phyloP scores from a whole-genome alignment of 2,329 filamentous ascomycete species.

The Orbilia quercus region DNA sequence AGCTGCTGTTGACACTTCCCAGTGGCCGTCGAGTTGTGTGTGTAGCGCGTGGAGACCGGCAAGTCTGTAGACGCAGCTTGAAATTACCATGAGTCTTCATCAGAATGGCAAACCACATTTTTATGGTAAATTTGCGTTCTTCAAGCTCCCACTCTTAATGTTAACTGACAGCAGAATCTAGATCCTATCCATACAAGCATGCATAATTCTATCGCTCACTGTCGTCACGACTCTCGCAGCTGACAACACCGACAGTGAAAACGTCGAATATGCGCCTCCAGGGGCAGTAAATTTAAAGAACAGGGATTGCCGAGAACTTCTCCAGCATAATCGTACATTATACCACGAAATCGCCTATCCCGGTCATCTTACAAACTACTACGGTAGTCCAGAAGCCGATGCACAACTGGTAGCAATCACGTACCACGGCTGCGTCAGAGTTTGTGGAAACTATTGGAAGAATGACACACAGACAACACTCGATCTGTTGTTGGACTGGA shows the following conservation, averaged over 20 bases:
- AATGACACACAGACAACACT: constrained; percentile 49
- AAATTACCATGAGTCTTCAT: neutral
- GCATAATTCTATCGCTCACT: constrained; percentile 11
- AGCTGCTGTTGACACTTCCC: no score
- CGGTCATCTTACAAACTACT: constrained; percentile 50
- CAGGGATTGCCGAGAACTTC: constrained; percentile 35
- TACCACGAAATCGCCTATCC: constrained; percentile 42
- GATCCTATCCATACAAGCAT: constrained; percentile 22
- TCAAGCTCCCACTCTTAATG: neutral
- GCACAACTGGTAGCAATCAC: constrained; percentile 46
- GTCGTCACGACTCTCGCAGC: constrained; percentile 8
- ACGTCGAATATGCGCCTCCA: constrained; percentile 12
- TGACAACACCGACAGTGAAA: neutral
- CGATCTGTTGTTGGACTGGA: constrained; percentile 56
- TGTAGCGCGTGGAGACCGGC: no score
- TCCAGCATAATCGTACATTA: constrained; percentile 51
- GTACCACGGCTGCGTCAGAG: constrained; percentile 45
- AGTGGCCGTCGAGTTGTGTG: no score
- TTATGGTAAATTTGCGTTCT: constrained; percentile 16
- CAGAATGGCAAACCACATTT: constrained; percentile 29
- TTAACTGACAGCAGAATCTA: constrained; percentile 1
- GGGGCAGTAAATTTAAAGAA: constrained; percentile 13
- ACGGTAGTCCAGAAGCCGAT: constrained; percentile 48
- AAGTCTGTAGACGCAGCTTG: no score
- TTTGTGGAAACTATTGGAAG: constrained; percentile 45